Conservation (phyloP, 2,329 filamentous ascomycete genomes). For the Aspergillus pseudoterreus region DNA sequence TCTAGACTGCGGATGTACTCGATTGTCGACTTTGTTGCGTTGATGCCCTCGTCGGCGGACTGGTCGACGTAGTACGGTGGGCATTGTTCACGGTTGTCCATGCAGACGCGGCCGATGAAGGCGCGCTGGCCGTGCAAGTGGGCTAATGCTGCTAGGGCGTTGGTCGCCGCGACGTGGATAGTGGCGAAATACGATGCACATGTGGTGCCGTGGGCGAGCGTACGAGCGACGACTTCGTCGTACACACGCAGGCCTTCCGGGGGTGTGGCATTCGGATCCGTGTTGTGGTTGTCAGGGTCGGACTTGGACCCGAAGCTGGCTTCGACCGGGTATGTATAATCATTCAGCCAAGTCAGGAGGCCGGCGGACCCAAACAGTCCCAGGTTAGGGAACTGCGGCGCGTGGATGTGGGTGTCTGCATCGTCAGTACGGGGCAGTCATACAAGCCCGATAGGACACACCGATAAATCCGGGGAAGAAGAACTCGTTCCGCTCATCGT, state of each 20-base stretch:
- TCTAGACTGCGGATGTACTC: slow-evolving; percentile 65
- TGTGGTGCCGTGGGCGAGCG: slow-evolving; percentile 85
- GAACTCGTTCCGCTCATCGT: slow-evolving; percentile 40
- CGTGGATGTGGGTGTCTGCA: slow-evolving; percentile 90
- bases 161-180: slow-evolving; percentile 81
- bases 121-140: slow-evolving; percentile 77
- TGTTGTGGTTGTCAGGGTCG: slow-evolving; percentile 22
- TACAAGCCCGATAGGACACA: slow-evolving; percentile 16
- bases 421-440: not conserved
- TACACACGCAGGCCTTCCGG: slow-evolving; percentile 54
- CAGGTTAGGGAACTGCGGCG: slow-evolving; percentile 88
- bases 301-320: slow-evolving; percentile 54
- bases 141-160: slow-evolving; percentile 82
- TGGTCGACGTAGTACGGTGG: slow-evolving; percentile 79
- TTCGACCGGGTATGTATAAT: slow-evolving; percentile 93
- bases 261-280: slow-evolving; percentile 16
- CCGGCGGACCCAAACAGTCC: slow-evolving; percentile 93
- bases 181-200: slow-evolving; percentile 95
- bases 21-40: slow-evolving; percentile 59
- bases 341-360: slow-evolving; percentile 87
- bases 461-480: slow-evolving; percentile 49
- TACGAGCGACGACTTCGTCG: slow-evolving; percentile 70
- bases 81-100: slow-evolving; percentile 67
- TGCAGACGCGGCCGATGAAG: slow-evolving; percentile 90
- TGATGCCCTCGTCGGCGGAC: slow-evolving; percentile 55